Evolutionary conservation across 2,329 filamentous ascomycete genomes (phyloP).

Genomic region (Zymoseptoria tritici): DNA sequence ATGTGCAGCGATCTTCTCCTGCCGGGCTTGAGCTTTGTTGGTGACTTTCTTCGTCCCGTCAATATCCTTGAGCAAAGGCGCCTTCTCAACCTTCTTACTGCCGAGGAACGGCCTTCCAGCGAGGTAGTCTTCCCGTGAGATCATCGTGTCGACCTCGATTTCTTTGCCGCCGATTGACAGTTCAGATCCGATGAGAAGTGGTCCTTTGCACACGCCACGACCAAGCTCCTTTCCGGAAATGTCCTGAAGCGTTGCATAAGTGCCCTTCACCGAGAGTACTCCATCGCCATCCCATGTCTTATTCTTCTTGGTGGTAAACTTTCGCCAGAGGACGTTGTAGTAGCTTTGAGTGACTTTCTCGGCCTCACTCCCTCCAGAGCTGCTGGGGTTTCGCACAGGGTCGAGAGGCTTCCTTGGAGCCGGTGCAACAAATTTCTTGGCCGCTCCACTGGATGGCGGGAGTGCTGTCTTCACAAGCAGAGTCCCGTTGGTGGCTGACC

Average conservation of each 20-base stretch:
- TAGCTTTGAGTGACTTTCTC: slow-evolving; percentile 30
- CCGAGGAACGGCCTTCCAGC: slow-evolving; percentile 24
- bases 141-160: slow-evolving; percentile 57
- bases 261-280: slow-evolving; percentile 50
- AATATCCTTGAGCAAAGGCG: slow-evolving; percentile 22
- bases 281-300: slow-evolving; percentile 74
- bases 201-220: slow-evolving; percentile 47
- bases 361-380: slow-evolving; percentile 5
- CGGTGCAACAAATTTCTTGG: slow-evolving; percentile 17
- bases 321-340: slow-evolving; percentile 50
- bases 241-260: slow-evolving; percentile 55
- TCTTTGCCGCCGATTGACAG: slow-evolving; percentile 61
- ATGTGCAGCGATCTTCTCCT: slow-evolving; percentile 32
- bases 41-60: slow-evolving; percentile 18
- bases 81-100: slow-evolving; percentile 20
- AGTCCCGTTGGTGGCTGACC: slow-evolving; percentile 17
- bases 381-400: slow-evolving; percentile 20
- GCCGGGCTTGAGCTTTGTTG: slow-evolving; percentile 26
- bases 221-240: slow-evolving; percentile 58
- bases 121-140: slow-evolving; percentile 48
- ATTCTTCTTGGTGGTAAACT: slow-evolving; percentile 63
- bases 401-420: slow-evolving; percentile 25
- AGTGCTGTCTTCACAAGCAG: slow-evolving; percentile 25
- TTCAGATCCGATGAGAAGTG: slow-evolving; percentile 52
- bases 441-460: slow-evolving; percentile 5